Evolutionary conservation across 1,284 basidiomycete species (phyloP).

Genomic region (Coniophora puteana): DNA sequence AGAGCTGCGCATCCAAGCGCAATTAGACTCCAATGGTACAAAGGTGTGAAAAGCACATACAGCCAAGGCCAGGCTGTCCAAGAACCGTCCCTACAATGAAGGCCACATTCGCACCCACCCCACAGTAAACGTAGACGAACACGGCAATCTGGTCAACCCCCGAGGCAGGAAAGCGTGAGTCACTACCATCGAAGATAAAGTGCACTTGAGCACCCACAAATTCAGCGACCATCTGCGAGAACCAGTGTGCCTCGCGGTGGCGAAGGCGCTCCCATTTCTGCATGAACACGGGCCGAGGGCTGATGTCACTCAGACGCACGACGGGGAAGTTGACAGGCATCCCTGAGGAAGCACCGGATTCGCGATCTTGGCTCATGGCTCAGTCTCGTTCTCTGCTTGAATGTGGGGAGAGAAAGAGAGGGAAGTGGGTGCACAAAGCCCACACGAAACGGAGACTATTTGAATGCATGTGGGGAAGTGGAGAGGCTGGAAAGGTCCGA

Average conservation of each 20-base stretch:
- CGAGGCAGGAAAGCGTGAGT: too few species aligned
- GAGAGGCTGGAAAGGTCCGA: too few species aligned
- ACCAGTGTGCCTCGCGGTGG: constrained; percentile 46
- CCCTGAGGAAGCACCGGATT: too few species aligned
- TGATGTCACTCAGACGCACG: constrained; percentile 40
- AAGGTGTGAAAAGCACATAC: constrained; percentile 31
- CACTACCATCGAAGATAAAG: not conserved
- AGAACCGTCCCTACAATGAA: constrained; percentile 51
- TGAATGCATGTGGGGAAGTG: too few species aligned
- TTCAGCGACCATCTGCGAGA: constrained; percentile 59
- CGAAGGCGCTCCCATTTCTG: constrained; percentile 50
- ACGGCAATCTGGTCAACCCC: constrained; percentile 35
- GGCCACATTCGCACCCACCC: constrained; percentile 55
- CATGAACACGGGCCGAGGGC: constrained; percentile 36
- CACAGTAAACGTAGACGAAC: constrained; percentile 55
- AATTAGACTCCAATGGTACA: not conserved
- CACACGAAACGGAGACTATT: too few species aligned
- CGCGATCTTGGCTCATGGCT: too few species aligned
- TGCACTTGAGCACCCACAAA: constrained; percentile 34
- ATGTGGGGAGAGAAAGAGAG: too few species aligned
- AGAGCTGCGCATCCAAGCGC: constrained; percentile 37
- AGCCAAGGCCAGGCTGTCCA: constrained; percentile 39
- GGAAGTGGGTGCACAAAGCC: too few species aligned
- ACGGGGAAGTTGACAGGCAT: constrained; percentile 10
- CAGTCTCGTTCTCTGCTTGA: too few species aligned